Evolutionary conservation across 371 early-diverging fungal genomes (phyloP).

Genomic region (Rhizopus arrhizus): DNA sequence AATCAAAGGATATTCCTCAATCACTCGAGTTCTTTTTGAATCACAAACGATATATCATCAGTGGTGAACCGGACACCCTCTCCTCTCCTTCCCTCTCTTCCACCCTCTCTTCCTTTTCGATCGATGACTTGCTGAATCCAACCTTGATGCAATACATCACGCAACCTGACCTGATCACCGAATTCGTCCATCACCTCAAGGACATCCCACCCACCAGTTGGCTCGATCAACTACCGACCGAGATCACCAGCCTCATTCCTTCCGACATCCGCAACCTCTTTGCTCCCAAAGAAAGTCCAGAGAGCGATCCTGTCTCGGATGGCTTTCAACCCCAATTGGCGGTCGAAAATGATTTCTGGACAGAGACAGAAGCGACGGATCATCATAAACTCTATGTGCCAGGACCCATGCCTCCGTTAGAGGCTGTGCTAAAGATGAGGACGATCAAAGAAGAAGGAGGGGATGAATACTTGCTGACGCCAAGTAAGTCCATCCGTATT

Average conservation of each 20-base stretch:
- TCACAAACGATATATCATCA: slow-evolving; percentile 29
- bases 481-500: slow-evolving; percentile 22
- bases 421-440: slow-evolving; percentile 23
- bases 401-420: slow-evolving; percentile 25
- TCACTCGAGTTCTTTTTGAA: slow-evolving; percentile 45
- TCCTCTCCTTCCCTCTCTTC: slow-evolving; percentile 1
- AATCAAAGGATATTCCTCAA: slow-evolving; percentile 41
- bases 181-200: slow-evolving; percentile 18
- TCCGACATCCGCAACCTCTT: slow-evolving; percentile 12
- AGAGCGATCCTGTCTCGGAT: neutral
- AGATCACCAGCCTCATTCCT: slow-evolving; percentile 17
- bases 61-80: slow-evolving; percentile 7
- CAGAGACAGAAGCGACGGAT: neutral
- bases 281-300: neutral
- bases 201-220: slow-evolving; percentile 23
- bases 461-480: slow-evolving; percentile 17
- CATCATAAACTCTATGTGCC: slow-evolving; percentile 18
- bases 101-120: neutral
- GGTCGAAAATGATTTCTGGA: slow-evolving; percentile 19
- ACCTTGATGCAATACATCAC: slow-evolving; percentile 14
- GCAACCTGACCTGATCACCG: slow-evolving; percentile 19
- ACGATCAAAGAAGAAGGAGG: slow-evolving; percentile 22
- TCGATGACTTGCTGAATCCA: slow-evolving; percentile 14
- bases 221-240: slow-evolving; percentile 18
- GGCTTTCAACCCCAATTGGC: neutral